phyloP scores from a whole-genome alignment of 164 flowering plant species.

The Macadamia integrifolia region DNA sequence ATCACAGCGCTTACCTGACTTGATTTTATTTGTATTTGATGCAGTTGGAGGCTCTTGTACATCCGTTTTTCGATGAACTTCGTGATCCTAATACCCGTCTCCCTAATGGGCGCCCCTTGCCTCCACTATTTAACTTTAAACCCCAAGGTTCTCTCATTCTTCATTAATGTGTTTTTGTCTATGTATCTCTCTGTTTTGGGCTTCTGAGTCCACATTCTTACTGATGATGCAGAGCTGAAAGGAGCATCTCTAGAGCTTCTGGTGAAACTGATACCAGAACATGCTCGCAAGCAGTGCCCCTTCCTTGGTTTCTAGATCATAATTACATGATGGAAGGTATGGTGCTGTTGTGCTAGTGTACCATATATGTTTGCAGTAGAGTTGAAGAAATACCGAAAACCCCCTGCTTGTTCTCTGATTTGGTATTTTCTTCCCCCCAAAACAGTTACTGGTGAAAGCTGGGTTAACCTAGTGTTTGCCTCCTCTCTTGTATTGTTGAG shows the following conservation, averaged over 20 bases:
- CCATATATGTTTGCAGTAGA: neutral
- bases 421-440: neutral
- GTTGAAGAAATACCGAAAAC: conserved; percentile 1
- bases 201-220: no score
- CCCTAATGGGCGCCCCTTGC: conserved; percentile 38
- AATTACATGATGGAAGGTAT: conserved; percentile 2
- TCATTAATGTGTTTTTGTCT: no score
- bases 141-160: conserved; percentile 24
- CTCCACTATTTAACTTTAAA: conserved; percentile 43
- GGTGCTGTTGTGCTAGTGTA: neutral
- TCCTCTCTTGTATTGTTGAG: neutral
- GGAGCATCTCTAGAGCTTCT: conserved; percentile 30
- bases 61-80: conserved; percentile 39
- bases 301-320: conserved; percentile 18
- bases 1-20: no score
- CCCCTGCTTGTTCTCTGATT: neutral
- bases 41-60: conserved; percentile 42
- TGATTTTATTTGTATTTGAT: neutral
- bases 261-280: conserved; percentile 32
- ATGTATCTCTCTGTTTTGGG: no score
- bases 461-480: neutral
- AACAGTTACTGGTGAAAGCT: neutral
- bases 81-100: conserved; percentile 41
- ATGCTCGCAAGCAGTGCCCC: conserved; percentile 37
- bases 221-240: conserved; percentile 20